A percentile compares a stretch with the other conserved stretches of the same genome.
Evolutionary conservation across 345 rosid genomes (phyloP).

Genomic region (Cardamine occulta): DNA sequence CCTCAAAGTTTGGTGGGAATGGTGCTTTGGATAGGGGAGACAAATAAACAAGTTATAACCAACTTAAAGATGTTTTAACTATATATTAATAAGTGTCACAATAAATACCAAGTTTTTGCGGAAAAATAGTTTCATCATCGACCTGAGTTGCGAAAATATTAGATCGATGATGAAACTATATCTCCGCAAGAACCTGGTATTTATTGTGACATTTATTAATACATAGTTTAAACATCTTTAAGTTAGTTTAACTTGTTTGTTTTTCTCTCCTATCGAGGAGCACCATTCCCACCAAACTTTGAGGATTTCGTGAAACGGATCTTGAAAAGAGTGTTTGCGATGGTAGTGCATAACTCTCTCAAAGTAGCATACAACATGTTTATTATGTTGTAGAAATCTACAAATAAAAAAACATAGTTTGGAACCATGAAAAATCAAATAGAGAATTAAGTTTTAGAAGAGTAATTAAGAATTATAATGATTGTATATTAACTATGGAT

Average conservation of each 20-base stretch:
- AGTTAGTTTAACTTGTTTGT: too few species aligned
- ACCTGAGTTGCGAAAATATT: constrained; percentile 47
- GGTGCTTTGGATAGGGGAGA: constrained; percentile 51
- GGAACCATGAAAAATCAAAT: too few species aligned
- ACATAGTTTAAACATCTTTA: too few species aligned
- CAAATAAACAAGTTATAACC: background rate
- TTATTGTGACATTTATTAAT: too few species aligned
- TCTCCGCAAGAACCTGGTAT: too few species aligned
- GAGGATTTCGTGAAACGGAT: too few species aligned
- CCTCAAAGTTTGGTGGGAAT: constrained; percentile 85
- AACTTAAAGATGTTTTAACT: background rate
- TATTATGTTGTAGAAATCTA: constrained; percentile 89
- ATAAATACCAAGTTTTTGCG: constrained; percentile 68
- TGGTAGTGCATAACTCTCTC: constrained; percentile 83
- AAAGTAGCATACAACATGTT: constrained; percentile 79
- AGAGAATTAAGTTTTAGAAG: background rate
- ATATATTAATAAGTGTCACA: background rate
- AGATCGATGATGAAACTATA: too few species aligned
- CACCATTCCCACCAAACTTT: too few species aligned
- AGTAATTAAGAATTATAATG: background rate
- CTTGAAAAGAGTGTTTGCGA: background rate
- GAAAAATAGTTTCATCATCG: constrained; percentile 80
- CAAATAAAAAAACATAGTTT: constrained; percentile 49
- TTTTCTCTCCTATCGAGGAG: too few species aligned
- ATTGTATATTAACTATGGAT: constrained; percentile 61